Evolutionary conservation across 208 protist species (phyloP).

Genomic region (Leishmania turanica): DNA sequence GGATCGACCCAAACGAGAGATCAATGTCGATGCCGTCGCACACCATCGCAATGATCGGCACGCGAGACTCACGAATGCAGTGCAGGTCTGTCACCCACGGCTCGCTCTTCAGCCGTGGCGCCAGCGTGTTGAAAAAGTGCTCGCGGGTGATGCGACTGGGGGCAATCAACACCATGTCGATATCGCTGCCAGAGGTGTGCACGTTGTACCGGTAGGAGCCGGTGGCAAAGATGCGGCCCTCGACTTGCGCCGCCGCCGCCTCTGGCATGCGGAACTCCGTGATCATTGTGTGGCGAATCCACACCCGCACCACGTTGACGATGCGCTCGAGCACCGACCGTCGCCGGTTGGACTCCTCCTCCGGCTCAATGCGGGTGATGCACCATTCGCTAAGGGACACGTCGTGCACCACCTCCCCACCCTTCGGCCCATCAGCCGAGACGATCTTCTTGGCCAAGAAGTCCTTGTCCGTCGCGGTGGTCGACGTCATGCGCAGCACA

Average conservation of each 20-base stretch:
- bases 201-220: conserved; percentile 99
- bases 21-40: conserved; percentile 97
- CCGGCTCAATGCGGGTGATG: conserved; percentile 78
- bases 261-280: conserved; percentile 91
- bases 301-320: conserved; percentile 80
- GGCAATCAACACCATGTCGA: conserved; percentile 96
- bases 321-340: conserved; percentile 84
- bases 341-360: conserved; percentile 88
- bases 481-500: not conserved
- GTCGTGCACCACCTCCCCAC: conserved; percentile 74
- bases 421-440: conserved; percentile 79
- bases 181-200: conserved; percentile 96
- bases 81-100: conserved; percentile 85
- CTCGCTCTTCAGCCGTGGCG: conserved; percentile 74
- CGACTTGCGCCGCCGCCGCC: conserved; percentile 81
- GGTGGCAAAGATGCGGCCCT: conserved; percentile 97
- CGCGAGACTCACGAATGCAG: conserved; percentile 93
- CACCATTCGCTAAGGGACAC: conserved; percentile 71
- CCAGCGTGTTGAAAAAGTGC: conserved; percentile 95
- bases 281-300: conserved; percentile 89
- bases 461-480: conserved; percentile 46
- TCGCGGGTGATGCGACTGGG: conserved; percentile 92
- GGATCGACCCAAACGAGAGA: conserved; percentile 95
- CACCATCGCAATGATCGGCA: conserved; percentile 97
- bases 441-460: conserved; percentile 82